Evolutionary conservation across 2,329 filamentous ascomycete species (phyloP).

Genomic region (Emericellopsis atlantica): DNA sequence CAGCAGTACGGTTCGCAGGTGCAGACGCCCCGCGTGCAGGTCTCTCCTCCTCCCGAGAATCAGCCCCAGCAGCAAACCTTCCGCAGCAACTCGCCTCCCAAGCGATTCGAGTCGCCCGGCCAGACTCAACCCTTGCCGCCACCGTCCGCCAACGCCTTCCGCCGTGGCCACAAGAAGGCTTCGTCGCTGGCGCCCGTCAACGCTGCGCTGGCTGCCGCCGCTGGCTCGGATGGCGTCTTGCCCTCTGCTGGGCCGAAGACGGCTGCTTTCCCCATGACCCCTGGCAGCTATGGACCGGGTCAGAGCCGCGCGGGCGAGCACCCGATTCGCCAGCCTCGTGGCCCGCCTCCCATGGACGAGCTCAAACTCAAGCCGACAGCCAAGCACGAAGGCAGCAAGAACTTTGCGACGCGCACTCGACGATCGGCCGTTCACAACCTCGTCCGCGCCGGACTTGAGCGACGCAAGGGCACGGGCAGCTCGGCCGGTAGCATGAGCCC

Average conservation of each 20-base stretch:
- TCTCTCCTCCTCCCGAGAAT: slow-evolving; percentile 64
- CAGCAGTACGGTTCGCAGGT: slow-evolving; percentile 25
- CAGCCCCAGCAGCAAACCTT: slow-evolving; percentile 21
- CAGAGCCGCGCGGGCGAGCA: slow-evolving; percentile 91
- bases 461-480: slow-evolving; percentile 64
- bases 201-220: slow-evolving; percentile 28
- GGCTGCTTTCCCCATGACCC: slow-evolving; percentile 66
- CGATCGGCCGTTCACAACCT: slow-evolving; percentile 86
- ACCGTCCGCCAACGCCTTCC: slow-evolving; percentile 83
- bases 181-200: slow-evolving; percentile 59
- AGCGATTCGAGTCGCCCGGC: slow-evolving; percentile 56
- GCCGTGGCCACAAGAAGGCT: slow-evolving; percentile 85
- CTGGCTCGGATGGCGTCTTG: slow-evolving; percentile 27
- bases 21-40: slow-evolving; percentile 60
- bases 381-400: slow-evolving; percentile 92
- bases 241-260: slow-evolving; percentile 64
- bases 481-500: slow-evolving; percentile 73
- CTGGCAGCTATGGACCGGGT: slow-evolving; percentile 83
- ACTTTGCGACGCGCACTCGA: slow-evolving; percentile 87
- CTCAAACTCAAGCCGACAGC: slow-evolving; percentile 79
- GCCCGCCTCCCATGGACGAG: slow-evolving; percentile 85
- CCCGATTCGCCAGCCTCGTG: slow-evolving; percentile 82
- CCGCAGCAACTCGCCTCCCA: slow-evolving; percentile 55
- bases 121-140: slow-evolving; percentile 64
- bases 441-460: slow-evolving; percentile 77